Evolutionary conservation across 495 filamentous ascomycete species (phyloP).

Genomic region (Xylaria acuta): DNA sequence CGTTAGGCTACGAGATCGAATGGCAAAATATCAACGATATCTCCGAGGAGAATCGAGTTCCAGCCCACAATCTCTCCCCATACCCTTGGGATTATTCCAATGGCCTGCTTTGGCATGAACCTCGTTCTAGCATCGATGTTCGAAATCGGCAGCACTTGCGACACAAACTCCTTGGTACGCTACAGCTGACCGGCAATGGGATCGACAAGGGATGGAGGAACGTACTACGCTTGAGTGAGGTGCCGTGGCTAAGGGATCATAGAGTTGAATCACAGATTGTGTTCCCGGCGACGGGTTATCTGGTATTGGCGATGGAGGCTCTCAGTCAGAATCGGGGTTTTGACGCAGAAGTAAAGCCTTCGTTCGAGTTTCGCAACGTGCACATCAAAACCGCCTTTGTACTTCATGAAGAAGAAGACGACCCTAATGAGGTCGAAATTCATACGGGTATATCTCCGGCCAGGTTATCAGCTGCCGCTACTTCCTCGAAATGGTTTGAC

Average conservation of each 20-base stretch:
- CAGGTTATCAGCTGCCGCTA: background rate
- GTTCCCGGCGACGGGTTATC: conserved; percentile 61
- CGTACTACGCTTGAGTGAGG: conserved; percentile 27
- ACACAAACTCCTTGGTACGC: conserved; percentile 45
- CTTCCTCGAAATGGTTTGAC: background rate
- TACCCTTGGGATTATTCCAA: conserved; percentile 52
- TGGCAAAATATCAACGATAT: background rate
- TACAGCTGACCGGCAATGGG: conserved; percentile 14
- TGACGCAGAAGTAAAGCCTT: conserved; percentile 40
- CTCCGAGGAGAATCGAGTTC: too few relatives aligned
- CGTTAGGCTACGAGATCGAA: too few relatives aligned
- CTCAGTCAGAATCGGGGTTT: conserved; percentile 40
- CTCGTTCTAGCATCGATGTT: conserved; percentile 38
- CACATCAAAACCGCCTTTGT: conserved; percentile 33
- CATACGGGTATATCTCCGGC: background rate
- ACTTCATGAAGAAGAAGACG: background rate
- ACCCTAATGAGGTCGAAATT: too few relatives aligned
- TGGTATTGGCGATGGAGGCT: conserved; percentile 57
- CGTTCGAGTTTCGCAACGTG: conserved; percentile 41
- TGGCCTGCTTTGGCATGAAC: conserved; percentile 44
- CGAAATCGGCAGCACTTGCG: conserved; percentile 33
- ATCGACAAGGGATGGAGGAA: conserved; percentile 31
- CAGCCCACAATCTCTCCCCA: conserved; percentile 43
- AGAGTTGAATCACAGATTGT: conserved; percentile 46
- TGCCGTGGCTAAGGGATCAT: conserved; percentile 58